Conservation (phyloP, 2,329 filamentous ascomycete species). For the Scytalidium sp. region DNA sequence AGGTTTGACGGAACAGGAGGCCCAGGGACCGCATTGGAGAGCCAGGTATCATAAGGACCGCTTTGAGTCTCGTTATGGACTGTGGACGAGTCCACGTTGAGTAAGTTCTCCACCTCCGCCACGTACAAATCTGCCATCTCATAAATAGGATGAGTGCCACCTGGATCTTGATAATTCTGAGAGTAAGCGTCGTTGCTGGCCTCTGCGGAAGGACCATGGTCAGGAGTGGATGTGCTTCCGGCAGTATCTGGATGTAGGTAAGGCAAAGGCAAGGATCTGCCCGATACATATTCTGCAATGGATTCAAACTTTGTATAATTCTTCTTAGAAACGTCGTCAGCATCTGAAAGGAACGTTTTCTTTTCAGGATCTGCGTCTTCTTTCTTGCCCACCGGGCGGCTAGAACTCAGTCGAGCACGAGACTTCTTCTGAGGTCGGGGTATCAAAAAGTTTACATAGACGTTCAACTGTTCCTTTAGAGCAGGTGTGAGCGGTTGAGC, state of each 20-base stretch:
- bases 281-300: neutral
- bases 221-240: conserved; percentile 11
- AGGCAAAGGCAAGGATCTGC: neutral
- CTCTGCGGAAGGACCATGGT: neutral
- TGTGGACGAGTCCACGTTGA: too few species aligned
- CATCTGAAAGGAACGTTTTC: neutral
- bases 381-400: neutral
- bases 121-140: too few species aligned
- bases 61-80: too few species aligned
- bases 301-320: neutral
- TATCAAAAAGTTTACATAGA: neutral
- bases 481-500: neutral
- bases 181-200: neutral
- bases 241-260: conserved; percentile 16
- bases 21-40: too few species aligned
- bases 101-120: too few species aligned
- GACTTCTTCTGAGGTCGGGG: neutral
- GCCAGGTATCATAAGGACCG: too few species aligned
- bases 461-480: neutral
- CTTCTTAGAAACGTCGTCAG: neutral
- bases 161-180: too few species aligned
- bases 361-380: neutral
- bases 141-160: too few species aligned
- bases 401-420: neutral
- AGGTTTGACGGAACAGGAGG: too few species aligned